Percentiles rank a stretch among this genome's conserved stretches.
These are phyloP conservation scores for Fagus sylvatica DNA, from an alignment of 306 rosid species.

Conservation along the genomic window DNA sequence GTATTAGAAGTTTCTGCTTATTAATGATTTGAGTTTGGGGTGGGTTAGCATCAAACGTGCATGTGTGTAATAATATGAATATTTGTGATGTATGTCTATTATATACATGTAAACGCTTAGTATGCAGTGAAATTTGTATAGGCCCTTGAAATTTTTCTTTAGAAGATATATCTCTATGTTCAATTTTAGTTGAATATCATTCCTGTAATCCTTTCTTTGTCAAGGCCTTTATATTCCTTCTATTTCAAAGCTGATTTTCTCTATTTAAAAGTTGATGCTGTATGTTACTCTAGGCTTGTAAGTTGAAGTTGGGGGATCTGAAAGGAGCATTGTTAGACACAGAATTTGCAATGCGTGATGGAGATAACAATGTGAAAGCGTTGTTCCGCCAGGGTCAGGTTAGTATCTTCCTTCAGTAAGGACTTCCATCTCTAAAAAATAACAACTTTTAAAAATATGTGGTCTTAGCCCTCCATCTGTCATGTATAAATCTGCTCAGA, in stretches of 20 bases:
- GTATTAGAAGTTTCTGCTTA: not conserved
- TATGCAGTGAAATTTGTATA: no score
- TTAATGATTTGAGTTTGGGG: not conserved
- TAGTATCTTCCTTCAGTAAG: constrained; percentile 33
- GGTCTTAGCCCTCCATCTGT: not conserved
- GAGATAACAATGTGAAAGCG: constrained; percentile 86
- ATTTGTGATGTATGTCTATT: not conserved
- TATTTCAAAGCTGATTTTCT: not conserved
- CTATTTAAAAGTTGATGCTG: not conserved
- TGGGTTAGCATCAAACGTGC: not conserved
- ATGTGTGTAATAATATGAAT: not conserved
- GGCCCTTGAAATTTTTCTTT: not conserved
- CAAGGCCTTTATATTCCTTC: not conserved
- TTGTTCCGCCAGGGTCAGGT: constrained; percentile 98
- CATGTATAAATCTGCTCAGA: not conserved
- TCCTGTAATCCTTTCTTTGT: not conserved
- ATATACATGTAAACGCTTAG: not conserved
- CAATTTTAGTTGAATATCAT: not conserved
- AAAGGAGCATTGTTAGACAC: constrained; percentile 92
- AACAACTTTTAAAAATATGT: not conserved
- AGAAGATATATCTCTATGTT: not conserved
- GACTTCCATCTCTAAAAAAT: not conserved
- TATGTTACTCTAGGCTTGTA: constrained; percentile 67
- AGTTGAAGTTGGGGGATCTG: constrained; percentile 80
- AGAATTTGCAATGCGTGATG: constrained; percentile 93